Evolutionary conservation across 495 filamentous ascomycete genomes (phyloP).

Genomic region (Daldinia loculata): DNA sequence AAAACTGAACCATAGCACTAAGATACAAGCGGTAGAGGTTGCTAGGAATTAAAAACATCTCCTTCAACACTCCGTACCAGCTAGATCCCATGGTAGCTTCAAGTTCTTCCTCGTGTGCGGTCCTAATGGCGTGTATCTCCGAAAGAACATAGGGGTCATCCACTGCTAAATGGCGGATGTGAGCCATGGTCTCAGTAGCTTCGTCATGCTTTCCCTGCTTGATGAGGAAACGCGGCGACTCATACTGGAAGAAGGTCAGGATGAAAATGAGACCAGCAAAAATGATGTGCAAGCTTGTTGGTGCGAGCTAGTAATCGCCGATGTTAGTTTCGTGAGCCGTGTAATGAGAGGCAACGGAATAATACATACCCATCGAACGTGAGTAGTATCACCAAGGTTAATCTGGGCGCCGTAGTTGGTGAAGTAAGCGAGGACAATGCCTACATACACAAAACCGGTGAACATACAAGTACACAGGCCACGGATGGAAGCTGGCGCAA

Average conservation of each 20-base stretch:
- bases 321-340: background rate
- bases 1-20: slow-evolving; percentile 65
- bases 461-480: slow-evolving; percentile 77
- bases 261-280: slow-evolving; percentile 73
- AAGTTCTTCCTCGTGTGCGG: slow-evolving; percentile 59
- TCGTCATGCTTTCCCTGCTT: slow-evolving; percentile 59
- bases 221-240: slow-evolving; percentile 67
- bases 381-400: slow-evolving; percentile 63
- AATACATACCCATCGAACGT: slow-evolving; percentile 64
- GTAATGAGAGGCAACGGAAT: slow-evolving; percentile 4
- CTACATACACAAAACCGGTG: slow-evolving; percentile 68
- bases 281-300: slow-evolving; percentile 75
- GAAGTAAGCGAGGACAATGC: slow-evolving; percentile 68
- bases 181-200: slow-evolving; percentile 56
- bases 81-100: slow-evolving; percentile 67
- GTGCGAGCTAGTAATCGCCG: slow-evolving; percentile 55
- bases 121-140: slow-evolving; percentile 61
- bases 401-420: slow-evolving; percentile 67
- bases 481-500: slow-evolving; percentile 68
- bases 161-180: slow-evolving; percentile 58
- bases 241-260: slow-evolving; percentile 69
- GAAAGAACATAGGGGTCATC: slow-evolving; percentile 59
- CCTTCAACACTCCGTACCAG: slow-evolving; percentile 64
- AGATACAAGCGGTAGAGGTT: slow-evolving; percentile 73
- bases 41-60: slow-evolving; percentile 65